Conservation (phyloP, 2,329 filamentous ascomycete species). For the Claviceps paspali region DNA sequence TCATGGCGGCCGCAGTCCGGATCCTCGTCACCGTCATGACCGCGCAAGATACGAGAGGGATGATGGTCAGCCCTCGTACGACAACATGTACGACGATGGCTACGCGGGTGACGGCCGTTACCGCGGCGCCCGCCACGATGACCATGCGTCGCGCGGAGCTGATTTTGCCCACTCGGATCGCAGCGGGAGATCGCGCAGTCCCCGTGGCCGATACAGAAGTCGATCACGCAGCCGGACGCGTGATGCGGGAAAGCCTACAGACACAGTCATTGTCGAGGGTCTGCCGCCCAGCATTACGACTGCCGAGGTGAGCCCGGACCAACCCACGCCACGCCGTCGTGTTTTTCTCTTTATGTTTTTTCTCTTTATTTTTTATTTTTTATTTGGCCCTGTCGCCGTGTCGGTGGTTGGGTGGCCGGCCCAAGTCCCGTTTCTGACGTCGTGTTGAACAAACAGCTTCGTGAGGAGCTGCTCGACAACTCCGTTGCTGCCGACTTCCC, state of each 20-base stretch:
- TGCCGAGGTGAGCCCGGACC: constrained; percentile 34
- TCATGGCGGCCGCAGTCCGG: constrained; percentile 8
- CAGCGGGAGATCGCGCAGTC: constrained; percentile 13
- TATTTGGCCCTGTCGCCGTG: no score
- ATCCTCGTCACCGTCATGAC: constrained; percentile 5
- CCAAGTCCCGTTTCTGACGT: no score
- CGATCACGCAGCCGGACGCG: constrained; percentile 20
- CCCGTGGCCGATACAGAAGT: constrained; percentile 14
- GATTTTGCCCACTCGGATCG: constrained; percentile 1
- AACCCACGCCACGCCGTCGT: no score
- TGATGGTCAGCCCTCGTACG: constrained; percentile 16
- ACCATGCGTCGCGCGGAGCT: constrained; percentile 9
- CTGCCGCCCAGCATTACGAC: constrained; percentile 32
- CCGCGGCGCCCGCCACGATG: constrained; percentile 10
- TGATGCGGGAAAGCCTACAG: constrained; percentile 27
- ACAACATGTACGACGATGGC: constrained; percentile 24
- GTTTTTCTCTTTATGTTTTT: background rate
- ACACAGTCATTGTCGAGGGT: constrained; percentile 40
- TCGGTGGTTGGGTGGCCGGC: no score
- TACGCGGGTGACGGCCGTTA: no score
- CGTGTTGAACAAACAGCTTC: constrained; percentile 22
- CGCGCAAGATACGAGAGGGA: constrained; percentile 14
- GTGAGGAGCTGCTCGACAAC: constrained; percentile 19
- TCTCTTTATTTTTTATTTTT: no score
- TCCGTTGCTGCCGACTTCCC: constrained; percentile 21